Conservation (phyloP, 2,329 filamentous ascomycete genomes). For the Corniculantispora saksenae region DNA sequence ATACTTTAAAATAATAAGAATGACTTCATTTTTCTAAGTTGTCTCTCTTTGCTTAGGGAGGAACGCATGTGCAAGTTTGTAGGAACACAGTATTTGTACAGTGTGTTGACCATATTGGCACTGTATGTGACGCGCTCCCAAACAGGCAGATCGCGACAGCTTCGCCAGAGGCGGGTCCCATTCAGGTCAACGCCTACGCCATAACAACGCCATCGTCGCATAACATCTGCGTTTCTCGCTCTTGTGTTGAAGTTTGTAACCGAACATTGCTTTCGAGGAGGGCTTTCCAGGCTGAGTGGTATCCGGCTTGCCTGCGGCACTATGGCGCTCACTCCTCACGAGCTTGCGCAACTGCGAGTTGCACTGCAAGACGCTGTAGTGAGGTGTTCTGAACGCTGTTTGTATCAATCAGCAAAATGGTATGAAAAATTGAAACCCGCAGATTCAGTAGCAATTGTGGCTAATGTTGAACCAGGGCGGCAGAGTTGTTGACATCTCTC, state of each 20-base stretch:
- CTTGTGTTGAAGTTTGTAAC: background rate
- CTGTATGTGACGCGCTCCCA: slow-evolving; percentile 11
- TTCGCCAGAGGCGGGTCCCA: background rate
- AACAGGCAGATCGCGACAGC: slow-evolving; percentile 9
- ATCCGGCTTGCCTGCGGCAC: slow-evolving; percentile 6
- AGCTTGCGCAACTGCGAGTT: slow-evolving; percentile 65
- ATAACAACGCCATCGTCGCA: background rate
- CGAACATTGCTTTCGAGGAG: background rate
- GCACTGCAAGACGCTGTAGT: slow-evolving; percentile 83
- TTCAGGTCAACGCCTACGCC: background rate
- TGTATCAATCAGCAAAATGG: slow-evolving; percentile 98
- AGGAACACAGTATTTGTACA: background rate
- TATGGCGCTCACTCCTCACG: slow-evolving; percentile 58
- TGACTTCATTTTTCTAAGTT: too few species aligned
- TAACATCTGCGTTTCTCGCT: background rate
- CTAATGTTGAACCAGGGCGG: slow-evolving; percentile 64
- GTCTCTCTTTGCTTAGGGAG: too few species aligned
- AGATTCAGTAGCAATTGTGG: background rate
- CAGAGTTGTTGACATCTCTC: slow-evolving; percentile 87
- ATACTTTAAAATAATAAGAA: too few species aligned
- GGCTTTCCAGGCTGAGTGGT: background rate
- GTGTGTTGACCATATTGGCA: background rate
- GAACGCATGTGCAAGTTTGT: background rate
- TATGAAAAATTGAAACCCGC: slow-evolving; percentile 38
- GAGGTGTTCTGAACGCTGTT: slow-evolving; percentile 89